Evolutionary conservation across 768 basidiomycete genomes (phyloP).

Genomic region (Tricholoma bakamatsutake): DNA sequence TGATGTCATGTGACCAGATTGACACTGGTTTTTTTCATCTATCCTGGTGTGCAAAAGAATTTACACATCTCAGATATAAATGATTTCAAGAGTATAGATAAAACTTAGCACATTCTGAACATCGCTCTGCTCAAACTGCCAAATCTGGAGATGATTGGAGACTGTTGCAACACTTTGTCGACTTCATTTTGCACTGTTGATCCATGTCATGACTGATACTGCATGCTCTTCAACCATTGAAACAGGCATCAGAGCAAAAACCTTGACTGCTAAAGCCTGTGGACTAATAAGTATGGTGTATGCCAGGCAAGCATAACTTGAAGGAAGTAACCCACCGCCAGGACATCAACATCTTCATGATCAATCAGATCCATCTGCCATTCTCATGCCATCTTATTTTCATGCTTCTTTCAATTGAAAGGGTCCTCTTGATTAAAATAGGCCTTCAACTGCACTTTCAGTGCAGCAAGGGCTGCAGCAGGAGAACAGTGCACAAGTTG

Average conservation of each 20-base stretch:
- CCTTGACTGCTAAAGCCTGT: too few relatives aligned
- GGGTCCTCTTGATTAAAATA: neutral
- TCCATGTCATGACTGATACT: too few relatives aligned
- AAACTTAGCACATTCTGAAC: neutral
- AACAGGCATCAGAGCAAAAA: too few relatives aligned
- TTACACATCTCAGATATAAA: neutral
- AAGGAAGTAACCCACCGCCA: neutral
- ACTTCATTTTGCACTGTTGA: neutral
- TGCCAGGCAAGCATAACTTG: too few relatives aligned
- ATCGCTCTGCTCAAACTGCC: neutral
- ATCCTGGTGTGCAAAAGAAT: neutral
- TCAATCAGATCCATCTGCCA: neutral
- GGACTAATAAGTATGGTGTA: too few relatives aligned
- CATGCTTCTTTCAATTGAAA: neutral
- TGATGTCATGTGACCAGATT: neutral
- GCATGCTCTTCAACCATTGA: too few relatives aligned
- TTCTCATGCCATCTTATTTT: neutral
- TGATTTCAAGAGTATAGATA: neutral
- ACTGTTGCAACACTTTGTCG: neutral
- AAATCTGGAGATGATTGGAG: neutral
- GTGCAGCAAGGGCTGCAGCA: neutral
- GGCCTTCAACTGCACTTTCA: neutral
- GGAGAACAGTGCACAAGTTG: neutral
- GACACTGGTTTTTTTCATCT: neutral
- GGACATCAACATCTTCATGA: neutral